Conservation (phyloP, 2,329 filamentous ascomycete genomes). For the Talaromyces albobiverticillius region DNA sequence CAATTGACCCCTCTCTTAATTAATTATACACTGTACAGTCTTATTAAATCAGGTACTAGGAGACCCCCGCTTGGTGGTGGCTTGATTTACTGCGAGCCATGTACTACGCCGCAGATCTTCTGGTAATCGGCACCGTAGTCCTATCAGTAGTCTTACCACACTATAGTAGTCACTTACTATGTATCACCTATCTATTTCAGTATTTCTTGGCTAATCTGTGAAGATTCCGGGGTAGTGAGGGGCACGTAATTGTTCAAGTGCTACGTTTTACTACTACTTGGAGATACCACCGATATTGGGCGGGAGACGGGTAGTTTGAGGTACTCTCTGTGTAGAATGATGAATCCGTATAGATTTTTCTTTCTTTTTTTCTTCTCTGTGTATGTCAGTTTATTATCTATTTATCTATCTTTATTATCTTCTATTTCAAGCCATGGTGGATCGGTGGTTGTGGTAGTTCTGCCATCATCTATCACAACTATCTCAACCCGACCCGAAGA, state of each 20-base stretch:
- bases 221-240: not conserved
- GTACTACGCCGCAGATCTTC: too few species aligned
- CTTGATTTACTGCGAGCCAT: too few species aligned
- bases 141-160: too few species aligned
- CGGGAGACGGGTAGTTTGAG: not conserved
- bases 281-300: not conserved
- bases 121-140: too few species aligned
- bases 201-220: not conserved
- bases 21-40: too few species aligned
- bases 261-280: not conserved
- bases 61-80: too few species aligned
- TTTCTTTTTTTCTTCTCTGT: not conserved
- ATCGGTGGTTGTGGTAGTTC: not conserved
- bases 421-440: not conserved
- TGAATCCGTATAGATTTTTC: too few species aligned
- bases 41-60: too few species aligned
- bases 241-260: not conserved
- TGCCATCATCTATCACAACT: too few species aligned
- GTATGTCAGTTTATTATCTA: too few species aligned
- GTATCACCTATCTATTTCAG: too few species aligned
- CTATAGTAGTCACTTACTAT: not conserved
- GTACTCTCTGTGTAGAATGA: not conserved
- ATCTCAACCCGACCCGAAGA: too few species aligned
- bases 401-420: not conserved
- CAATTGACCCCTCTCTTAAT: not conserved